Base-by-base conservation (phyloP, 2,329 filamentous ascomycete species). In the Cercospora nicotianae region DNA sequence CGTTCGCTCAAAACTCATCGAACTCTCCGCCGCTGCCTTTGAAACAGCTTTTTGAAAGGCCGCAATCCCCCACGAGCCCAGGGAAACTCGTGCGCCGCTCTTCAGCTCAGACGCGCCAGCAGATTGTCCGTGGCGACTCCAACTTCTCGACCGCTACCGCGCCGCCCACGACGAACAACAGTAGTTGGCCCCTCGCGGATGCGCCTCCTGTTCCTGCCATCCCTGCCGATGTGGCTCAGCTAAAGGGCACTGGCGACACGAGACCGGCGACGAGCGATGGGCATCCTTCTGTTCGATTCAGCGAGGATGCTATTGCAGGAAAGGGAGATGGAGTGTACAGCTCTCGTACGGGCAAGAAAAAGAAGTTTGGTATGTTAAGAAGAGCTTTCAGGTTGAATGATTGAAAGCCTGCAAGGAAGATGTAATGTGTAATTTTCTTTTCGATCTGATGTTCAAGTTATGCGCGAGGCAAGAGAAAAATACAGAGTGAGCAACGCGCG, bases 301-400 rank as follows among this genome's bases (percentile, higher is more conserved):
- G 60, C 36, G 66, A 70, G 23, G 39, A 67, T 16, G 70, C 58
- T 2, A 63, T 39, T 2, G 72, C 71, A 8, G 74, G 72, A 3
- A 73, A 70, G 18, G 75, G 78, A 23, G 30, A 53, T 20, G 75
- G 70, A 33, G 74, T 76, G 2, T 75, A 78, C 33, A 75, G 79
- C 51, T 72, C 77, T 13, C 69, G 78, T 62, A 79, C 77, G 5
- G 76, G 78, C 57, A 83, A 82, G 77, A 86, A 85, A 80, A 92
- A 91, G 84, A 91, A 89, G 79, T 92, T 92, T 78, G 84, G 85
- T 51, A 80, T 83, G 64, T 78, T 92, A 76, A 87, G 90, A 77
- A 87, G 83, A 77, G 89, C 90, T 77, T 90, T 92, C 79, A 82
- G 84, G 60, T 77, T 88, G 60, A 79, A 86, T 75, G 85, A 87